Evolutionary conservation across 257 asterid species (phyloP), one percentile per base, ranked within the genome.

Genomic region (Sherardia arvensis): DNA sequence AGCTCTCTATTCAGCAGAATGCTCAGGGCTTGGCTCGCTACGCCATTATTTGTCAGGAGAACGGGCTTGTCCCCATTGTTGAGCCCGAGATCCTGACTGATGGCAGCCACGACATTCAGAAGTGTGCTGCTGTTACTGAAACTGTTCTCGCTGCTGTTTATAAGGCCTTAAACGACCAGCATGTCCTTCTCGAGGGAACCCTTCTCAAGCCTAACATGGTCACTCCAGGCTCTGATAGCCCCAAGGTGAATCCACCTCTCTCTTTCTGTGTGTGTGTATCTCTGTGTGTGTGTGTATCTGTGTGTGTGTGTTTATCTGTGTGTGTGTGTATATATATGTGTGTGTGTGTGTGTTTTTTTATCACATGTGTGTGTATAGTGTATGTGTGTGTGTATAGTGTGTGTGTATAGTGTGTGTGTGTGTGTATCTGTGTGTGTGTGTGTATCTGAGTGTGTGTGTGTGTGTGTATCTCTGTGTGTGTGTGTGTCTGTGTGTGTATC

Each of bases 161-260:
- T 68, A 89, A 89, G 84, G 95, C 94, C 33, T 76, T 89, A 43
- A 89, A 85, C 62, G 97, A 89, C 2, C 95, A 89, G 3, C 97
- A 89, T 68, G 97, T 89, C 69, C 85, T 89, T 48, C 86, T 89
- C 2, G 97, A 89, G 76, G 97, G 97, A 70, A 89, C 95, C 5
- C 89, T 89, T 65, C 71, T 87, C 76, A 89, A 89, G 82, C 97
- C 97, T 30, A 89, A 89, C 77, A 89, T 87, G 97, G 97, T 89
- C 73, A 84, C 95, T 2, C 94, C 97, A 4, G 95, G 97, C 59
- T 89, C 97, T 26, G 79, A 83, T 57, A 71, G 87, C 74, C 86
- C 94, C 63, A 89, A 89, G 87, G 96, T 86, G 12, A 54, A 10
- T 17, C 0, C 33, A 38, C 47, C 2, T 11, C 3, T 38, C 4